Base-by-base conservation (phyloP, 352 stramenopile species). In the Thraustochytrium sp. region DNA sequence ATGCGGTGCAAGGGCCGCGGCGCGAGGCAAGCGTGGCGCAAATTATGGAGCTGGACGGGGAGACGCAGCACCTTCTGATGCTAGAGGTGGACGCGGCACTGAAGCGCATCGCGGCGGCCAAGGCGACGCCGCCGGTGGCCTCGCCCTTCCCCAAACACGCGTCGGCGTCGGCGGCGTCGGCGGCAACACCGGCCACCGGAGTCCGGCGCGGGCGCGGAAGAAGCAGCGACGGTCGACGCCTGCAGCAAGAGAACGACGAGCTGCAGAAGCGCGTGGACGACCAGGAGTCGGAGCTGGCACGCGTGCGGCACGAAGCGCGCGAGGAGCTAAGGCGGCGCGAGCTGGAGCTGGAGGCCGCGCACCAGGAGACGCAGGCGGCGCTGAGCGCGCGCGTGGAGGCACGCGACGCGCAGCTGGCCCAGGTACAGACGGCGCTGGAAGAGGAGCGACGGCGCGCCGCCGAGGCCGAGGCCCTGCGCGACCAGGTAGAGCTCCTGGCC, bases 11-110 rank as follows among this genome's bases (percentile, higher is more conserved):
- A 44, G 42, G 68, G 8, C 44, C 42, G 51, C 5, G 23, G 13
- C 76, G 76, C 26, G 68, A 80, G 51, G 42, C 68, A 8, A 55
- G 44, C 44, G 53, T 80, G 34, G 53, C 48, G 68, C 53, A 61
- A 26, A 80, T 80, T 53, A 80, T 80, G 68, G 31, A 46, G 13
- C 48, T 80, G 11, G 53, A 64, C n/a, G 3, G 44, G 8, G 68
- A 16, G 1, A 51, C 40, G 11, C 68, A 80, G 31, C 68, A 64
- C 31, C 34, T 80, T 44, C 40, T 80, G 23, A 80, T 80, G 68
- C 0, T 65, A 8, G 68, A 80, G 38, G 68, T 80, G n/a, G 68
- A 80, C 38, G 11, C 26, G 37, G 48, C 68, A 44, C 68, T 80
- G 44, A 80, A 80, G 53, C 9, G n/a, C 1, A 63, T 68, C 53